A percentile compares a stretch with the other conserved stretches of the same genome.
Evolutionary conservation across 352 stramenopile species (phyloP).

Genomic region (Globisporangium abappressorium): DNA sequence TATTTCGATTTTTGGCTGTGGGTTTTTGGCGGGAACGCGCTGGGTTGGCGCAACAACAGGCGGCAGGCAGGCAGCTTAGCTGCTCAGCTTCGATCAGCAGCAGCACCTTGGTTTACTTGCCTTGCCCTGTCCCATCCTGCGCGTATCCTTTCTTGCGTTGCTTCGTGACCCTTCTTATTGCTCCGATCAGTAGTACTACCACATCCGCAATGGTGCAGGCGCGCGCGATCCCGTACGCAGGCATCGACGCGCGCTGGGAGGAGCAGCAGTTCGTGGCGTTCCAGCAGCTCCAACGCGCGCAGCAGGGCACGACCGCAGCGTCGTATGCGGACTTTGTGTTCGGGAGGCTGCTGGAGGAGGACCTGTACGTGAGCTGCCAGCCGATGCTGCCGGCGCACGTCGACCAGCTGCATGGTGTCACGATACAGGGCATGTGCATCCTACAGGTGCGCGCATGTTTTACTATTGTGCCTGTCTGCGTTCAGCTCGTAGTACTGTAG

Average conservation of each 20-base stretch:
- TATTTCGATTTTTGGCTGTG: not conserved
- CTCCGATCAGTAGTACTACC: not conserved
- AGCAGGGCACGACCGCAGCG: slow-evolving; percentile 12
- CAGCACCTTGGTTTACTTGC: not conserved
- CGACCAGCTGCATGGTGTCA: slow-evolving; percentile 41
- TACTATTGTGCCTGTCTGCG: not conserved
- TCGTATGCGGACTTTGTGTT: slow-evolving; percentile 52
- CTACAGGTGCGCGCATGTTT: slow-evolving; percentile 43
- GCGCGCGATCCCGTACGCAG: slow-evolving; percentile 49
- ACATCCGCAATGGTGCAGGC: slow-evolving; percentile 6
- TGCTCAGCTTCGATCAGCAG: not conserved
- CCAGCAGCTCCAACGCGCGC: slow-evolving; percentile 17
- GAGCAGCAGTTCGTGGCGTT: slow-evolving; percentile 42
- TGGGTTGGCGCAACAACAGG: not conserved
- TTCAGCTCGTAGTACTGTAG: not conserved
- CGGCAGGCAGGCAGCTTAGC: not conserved
- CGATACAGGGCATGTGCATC: slow-evolving; percentile 66
- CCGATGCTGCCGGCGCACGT: slow-evolving; percentile 55
- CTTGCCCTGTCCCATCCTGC: not conserved
- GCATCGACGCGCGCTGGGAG: slow-evolving; percentile 57
- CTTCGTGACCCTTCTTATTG: not conserved
- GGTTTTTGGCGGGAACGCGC: not conserved
- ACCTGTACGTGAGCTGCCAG: slow-evolving; percentile 65
- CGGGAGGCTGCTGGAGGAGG: slow-evolving; percentile 52
- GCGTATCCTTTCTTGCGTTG: slow-evolving; percentile 2